Percentiles rank a stretch among this genome's conserved stretches.
phyloP scores from a whole-genome alignment of 805 yeast species.

The Ogataea populi-albae region DNA sequence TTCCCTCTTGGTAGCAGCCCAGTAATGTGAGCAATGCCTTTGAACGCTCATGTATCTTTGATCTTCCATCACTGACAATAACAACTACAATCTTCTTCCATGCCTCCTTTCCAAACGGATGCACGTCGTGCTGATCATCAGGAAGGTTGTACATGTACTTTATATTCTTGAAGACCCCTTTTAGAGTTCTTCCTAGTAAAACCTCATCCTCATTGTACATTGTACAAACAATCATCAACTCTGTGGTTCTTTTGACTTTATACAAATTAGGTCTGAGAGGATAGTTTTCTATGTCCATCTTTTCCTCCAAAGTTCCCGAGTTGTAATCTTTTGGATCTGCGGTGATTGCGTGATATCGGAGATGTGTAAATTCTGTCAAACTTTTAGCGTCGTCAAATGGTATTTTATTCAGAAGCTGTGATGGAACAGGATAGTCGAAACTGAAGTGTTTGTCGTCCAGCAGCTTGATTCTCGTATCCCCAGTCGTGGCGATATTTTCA shows the following conservation, averaged over 20 bases:
- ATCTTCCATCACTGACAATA: constrained; percentile 87
- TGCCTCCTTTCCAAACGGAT: constrained; percentile 85
- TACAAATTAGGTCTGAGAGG: constrained; percentile 75
- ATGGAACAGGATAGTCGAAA: constrained; percentile 82
- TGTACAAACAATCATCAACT: constrained; percentile 82
- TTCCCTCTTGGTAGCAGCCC: constrained; percentile 92
- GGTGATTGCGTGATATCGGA: constrained; percentile 92
- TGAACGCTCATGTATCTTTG: constrained; percentile 73
- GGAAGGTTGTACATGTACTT: constrained; percentile 57
- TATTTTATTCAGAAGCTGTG: constrained; percentile 49
- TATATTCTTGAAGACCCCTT: constrained; percentile 87
- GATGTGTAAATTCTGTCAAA: constrained; percentile 58
- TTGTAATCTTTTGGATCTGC: constrained; percentile 80
- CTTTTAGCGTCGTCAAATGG: constrained; percentile 39
- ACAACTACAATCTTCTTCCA: constrained; percentile 93
- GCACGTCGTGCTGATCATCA: constrained; percentile 42
- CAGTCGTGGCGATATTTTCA: constrained; percentile 25
- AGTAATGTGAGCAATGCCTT: constrained; percentile 76
- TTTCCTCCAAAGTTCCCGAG: constrained; percentile 49
- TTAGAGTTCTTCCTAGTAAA: constrained; percentile 75
- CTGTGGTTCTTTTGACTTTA: constrained; percentile 73
- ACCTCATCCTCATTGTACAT: constrained; percentile 89
- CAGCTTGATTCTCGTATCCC: constrained; percentile 42
- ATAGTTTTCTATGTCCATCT: constrained; percentile 27
- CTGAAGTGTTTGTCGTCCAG: constrained; percentile 69